These are phyloP conservation scores for Angomonas ambiguus DNA, from an alignment of 208 protist species.

Conservation along the genomic window DNA sequence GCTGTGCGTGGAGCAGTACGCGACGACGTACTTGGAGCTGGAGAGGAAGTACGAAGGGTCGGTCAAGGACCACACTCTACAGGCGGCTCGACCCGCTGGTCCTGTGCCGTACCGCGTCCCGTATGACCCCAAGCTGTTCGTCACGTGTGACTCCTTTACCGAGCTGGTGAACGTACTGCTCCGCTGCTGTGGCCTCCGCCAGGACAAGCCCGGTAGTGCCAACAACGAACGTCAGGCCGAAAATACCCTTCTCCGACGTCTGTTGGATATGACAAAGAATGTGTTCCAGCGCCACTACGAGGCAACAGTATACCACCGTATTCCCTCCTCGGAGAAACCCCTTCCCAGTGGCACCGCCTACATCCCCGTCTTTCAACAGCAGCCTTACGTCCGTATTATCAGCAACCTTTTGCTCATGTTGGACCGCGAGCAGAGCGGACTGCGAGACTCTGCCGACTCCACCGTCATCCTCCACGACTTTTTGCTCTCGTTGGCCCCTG, in stretches of 20 bases:
- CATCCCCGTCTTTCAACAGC: constrained; percentile 94
- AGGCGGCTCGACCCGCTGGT: constrained; percentile 46
- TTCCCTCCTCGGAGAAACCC: constrained; percentile 11
- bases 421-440: constrained; percentile 33
- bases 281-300: constrained; percentile 80
- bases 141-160: constrained; percentile 89
- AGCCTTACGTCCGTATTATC: constrained; percentile 96
- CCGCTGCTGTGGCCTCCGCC: constrained; percentile 70
- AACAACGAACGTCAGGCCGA: constrained; percentile 48
- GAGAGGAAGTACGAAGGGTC: constrained; percentile 46
- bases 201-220: constrained; percentile 19
- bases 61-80: constrained; percentile 14
- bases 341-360: constrained; percentile 59
- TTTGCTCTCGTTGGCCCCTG: constrained; percentile 88
- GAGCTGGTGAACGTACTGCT: constrained; percentile 90
- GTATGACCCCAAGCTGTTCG: constrained; percentile 48
- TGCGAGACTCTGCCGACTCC: constrained; percentile 55
- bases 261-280: constrained; percentile 66
- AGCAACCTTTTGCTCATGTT: constrained; percentile 82
- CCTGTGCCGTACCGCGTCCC: constrained; percentile 67
- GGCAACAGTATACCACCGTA: constrained; percentile 29
- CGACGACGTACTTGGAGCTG: constrained; percentile 61
- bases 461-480: constrained; percentile 86
- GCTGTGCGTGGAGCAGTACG: constrained; percentile 89
- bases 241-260: constrained; percentile 65